A percentile compares a stretch with the other conserved stretches of the same genome.
These are phyloP conservation scores for Ceratobasidium sp. DNA, from an alignment of 1,284 basidiomycete species.

Conservation along the genomic window DNA sequence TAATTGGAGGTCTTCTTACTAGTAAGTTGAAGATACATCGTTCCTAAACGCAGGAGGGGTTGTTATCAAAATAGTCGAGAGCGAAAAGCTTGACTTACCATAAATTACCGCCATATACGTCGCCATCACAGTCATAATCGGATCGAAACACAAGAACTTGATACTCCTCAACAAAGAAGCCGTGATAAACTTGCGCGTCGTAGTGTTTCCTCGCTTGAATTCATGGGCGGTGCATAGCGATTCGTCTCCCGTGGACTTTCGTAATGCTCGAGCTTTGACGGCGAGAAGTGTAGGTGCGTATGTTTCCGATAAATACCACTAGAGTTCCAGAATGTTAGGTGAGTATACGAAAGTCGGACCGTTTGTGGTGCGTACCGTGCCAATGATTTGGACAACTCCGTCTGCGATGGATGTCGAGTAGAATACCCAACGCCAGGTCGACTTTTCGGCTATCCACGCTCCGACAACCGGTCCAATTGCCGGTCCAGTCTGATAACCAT, in stretches of 20 bases:
- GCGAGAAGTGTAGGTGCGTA: constrained; percentile 54
- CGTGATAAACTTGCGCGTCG: constrained; percentile 30
- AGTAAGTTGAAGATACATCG: constrained; percentile 43
- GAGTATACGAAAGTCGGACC: no score
- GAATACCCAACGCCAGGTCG: constrained; percentile 52
- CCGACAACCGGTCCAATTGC: constrained; percentile 43
- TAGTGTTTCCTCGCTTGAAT: constrained; percentile 23
- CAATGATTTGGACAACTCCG: constrained; percentile 44
- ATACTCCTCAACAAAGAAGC: constrained; percentile 53
- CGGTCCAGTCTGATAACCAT: constrained; percentile 14
- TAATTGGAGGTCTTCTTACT: constrained; percentile 14
- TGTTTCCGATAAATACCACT: constrained; percentile 54
- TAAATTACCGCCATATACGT: constrained; percentile 52
- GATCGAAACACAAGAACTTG: constrained; percentile 53
- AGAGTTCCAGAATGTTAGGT: constrained; percentile 41
- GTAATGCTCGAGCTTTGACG: constrained; percentile 51
- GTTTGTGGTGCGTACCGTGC: constrained; percentile 24
- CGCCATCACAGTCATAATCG: constrained; percentile 51
- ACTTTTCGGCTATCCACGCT: constrained; percentile 47
- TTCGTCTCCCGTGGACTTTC: constrained; percentile 50
- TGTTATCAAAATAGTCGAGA: not conserved
- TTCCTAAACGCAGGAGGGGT: constrained; percentile 7
- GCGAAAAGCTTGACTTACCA: constrained; percentile 22
- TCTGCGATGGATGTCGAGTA: constrained; percentile 48
- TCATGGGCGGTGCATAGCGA: constrained; percentile 25